Percentiles rank a stretch among this genome's conserved stretches.
phyloP scores from a whole-genome alignment of 768 basidiomycete species.

The Boletellus sp. region DNA sequence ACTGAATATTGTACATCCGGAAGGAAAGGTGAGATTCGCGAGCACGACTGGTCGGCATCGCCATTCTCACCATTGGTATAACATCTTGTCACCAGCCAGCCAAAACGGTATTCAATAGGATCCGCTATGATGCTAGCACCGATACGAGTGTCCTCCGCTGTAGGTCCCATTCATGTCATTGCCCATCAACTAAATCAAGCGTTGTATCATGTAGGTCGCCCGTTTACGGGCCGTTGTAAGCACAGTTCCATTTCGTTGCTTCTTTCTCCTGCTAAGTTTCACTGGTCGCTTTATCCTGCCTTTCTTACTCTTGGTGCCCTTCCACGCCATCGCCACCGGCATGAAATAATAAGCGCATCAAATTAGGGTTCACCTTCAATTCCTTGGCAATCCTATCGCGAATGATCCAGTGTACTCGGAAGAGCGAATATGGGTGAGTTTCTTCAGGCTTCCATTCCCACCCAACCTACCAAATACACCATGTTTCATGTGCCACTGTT shows the following conservation, averaged over 20 bases:
- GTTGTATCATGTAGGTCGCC: constrained; percentile 53
- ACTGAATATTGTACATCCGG: constrained; percentile 90
- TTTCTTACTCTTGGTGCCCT: background rate
- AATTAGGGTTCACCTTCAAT: constrained; percentile 95
- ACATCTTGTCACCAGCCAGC: constrained; percentile 52
- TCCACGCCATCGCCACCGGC: constrained; percentile 6
- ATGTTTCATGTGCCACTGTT: background rate
- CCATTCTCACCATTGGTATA: background rate
- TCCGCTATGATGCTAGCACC: constrained; percentile 76
- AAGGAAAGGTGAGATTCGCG: constrained; percentile 71
- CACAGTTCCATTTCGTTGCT: constrained; percentile 1
- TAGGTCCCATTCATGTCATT: constrained; percentile 26
- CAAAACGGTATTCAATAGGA: constrained; percentile 80
- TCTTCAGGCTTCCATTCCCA: background rate
- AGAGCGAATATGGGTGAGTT: constrained; percentile 65
- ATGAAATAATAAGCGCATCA: constrained; percentile 71
- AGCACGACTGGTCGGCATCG: background rate
- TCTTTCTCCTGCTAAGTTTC: background rate
- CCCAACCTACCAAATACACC: background rate
- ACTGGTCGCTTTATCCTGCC: background rate
- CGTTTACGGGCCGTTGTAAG: constrained; percentile 90
- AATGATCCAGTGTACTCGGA: constrained; percentile 95
- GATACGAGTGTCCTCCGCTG: constrained; percentile 88
- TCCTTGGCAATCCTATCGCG: constrained; percentile 86
- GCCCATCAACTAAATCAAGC: constrained; percentile 1